Evolutionary conservation across 192 early-diverging fungal species (phyloP).

Genomic region (Coemansia sp.): DNA sequence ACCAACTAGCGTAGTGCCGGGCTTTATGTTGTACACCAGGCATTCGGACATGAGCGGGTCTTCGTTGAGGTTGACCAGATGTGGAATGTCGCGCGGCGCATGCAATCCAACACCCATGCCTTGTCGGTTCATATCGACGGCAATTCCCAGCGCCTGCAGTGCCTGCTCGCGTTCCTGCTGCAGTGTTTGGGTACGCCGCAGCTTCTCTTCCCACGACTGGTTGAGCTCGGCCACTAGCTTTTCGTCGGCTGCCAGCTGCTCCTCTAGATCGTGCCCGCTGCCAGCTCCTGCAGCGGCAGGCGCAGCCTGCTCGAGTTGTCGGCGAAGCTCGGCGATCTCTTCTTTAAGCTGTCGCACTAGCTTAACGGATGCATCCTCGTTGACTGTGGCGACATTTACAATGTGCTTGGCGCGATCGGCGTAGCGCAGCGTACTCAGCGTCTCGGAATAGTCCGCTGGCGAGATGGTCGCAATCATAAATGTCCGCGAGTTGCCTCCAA

Average conservation of each 20-base stretch:
- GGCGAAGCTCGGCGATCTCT: slow-evolving; percentile 66
- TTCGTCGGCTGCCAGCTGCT: slow-evolving; percentile 77
- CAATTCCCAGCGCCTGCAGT: slow-evolving; percentile 75
- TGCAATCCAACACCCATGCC: slow-evolving; percentile 62
- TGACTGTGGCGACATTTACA: slow-evolving; percentile 86
- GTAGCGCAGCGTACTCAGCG: slow-evolving; percentile 82
- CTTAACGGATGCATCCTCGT: slow-evolving; percentile 78
- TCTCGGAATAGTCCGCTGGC: slow-evolving; percentile 71
- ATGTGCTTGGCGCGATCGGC: slow-evolving; percentile 88
- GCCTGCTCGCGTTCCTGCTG: slow-evolving; percentile 68
- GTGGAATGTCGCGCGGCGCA: slow-evolving; percentile 73
- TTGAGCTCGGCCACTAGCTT: slow-evolving; percentile 83
- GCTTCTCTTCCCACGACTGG: slow-evolving; percentile 79
- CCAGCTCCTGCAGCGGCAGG: slow-evolving; percentile 9
- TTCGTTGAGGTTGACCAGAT: slow-evolving; percentile 86
- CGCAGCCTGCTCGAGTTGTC: slow-evolving; percentile 42
- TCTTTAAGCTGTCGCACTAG: slow-evolving; percentile 79
- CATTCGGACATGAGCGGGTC: slow-evolving; percentile 88
- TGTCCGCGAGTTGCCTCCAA: slow-evolving; percentile 82
- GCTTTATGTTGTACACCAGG: slow-evolving; percentile 80
- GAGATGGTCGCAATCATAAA: slow-evolving; percentile 78
- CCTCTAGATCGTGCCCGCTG: slow-evolving; percentile 50
- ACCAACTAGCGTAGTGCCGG: slow-evolving; percentile 69
- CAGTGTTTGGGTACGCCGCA: slow-evolving; percentile 65
- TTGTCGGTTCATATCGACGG: slow-evolving; percentile 60